phyloP scores from a whole-genome alignment of 805 yeast genomes.

The Yamadazyma takamatsuzukensis region DNA sequence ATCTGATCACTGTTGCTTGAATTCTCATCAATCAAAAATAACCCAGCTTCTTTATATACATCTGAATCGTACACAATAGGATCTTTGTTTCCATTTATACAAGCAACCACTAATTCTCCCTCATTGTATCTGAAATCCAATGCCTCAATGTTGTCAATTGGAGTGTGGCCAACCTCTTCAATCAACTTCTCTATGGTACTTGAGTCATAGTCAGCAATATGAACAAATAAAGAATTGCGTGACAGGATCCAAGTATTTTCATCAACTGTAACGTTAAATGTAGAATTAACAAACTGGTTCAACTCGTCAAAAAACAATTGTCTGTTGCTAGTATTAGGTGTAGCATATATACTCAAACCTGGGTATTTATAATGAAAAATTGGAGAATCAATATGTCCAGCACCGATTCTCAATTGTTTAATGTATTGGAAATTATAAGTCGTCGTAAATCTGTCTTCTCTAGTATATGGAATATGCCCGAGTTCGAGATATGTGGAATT shows the following conservation, averaged over 20 bases:
- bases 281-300: constrained; percentile 9
- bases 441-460: constrained; percentile 18
- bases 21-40: constrained; percentile 28
- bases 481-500: constrained; percentile 10
- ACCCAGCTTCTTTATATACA: constrained; percentile 31
- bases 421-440: constrained; percentile 12
- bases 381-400: constrained; percentile 10
- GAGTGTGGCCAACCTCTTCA: neutral
- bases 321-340: constrained; percentile 18
- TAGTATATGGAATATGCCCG: constrained; percentile 8
- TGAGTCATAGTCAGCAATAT: constrained; percentile 10
- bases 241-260: constrained; percentile 23
- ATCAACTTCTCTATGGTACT: constrained; percentile 1
- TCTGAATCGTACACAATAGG: constrained; percentile 1
- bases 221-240: constrained; percentile 27
- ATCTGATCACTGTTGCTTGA: constrained; percentile 32
- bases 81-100: constrained; percentile 6
- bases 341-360: constrained; percentile 30
- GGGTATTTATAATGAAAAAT: constrained; percentile 23
- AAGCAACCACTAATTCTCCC: constrained; percentile 9
- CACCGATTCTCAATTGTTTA: constrained; percentile 19
- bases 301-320: constrained; percentile 23
- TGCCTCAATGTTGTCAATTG: constrained; percentile 2
- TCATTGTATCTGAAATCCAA: constrained; percentile 12
- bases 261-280: constrained; percentile 17